Base-by-base conservation (phyloP, 2,329 filamentous ascomycete genomes). In the Byssochlamys sp. region DNA sequence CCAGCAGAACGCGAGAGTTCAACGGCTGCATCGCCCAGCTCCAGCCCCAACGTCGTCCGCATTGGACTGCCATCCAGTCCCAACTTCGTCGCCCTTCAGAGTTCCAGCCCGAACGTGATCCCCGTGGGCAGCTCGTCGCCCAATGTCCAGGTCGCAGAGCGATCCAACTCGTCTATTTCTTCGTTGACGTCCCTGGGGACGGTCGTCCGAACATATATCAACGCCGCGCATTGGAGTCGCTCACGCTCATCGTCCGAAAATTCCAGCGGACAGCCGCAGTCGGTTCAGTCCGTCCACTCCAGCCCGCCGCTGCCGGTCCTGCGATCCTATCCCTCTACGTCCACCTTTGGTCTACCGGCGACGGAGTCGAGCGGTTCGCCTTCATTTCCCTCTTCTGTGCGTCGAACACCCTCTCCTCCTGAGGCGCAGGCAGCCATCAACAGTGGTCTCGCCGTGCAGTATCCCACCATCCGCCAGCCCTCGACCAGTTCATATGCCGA, bases 401-500 rank as follows among this genome's bases (percentile, higher is more conserved):
- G 66, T 49, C 70, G 69, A 33, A 68, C 66, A 45, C 69, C 58
- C 27, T 60, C 69, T 11, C 67, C 71, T 28, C 68, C 71, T 24
- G 73, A 73, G 55, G 68, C 73, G 48, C 70, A 73, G 58, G 65
- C 68, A 19, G 69, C 69, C 27, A 68, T 73, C 24, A 70, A 72
- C 51, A 73, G 63, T 56, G 69, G 67, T 4, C 59, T 72, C 0
- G 66, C 67, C n/a, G 61, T 77, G 52, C 74, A 76, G 54, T 74
- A 71, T 56, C 69, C 72, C 2, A 67, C 64, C 2, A 71, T 74
- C 35, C 71, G 70, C 39, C 66, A 58, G 1, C 69, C 73, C 7
- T 71, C 72, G 7, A 70, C 74, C 29, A 72, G 73, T 55, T 78
- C 77, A 48, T 72, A 72, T 53, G 72, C 69, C 12, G 73, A 75